These are phyloP conservation scores for Wilcoxina mikolae DNA, from an alignment of 495 filamentous ascomycete genomes.

Conservation along the genomic window DNA sequence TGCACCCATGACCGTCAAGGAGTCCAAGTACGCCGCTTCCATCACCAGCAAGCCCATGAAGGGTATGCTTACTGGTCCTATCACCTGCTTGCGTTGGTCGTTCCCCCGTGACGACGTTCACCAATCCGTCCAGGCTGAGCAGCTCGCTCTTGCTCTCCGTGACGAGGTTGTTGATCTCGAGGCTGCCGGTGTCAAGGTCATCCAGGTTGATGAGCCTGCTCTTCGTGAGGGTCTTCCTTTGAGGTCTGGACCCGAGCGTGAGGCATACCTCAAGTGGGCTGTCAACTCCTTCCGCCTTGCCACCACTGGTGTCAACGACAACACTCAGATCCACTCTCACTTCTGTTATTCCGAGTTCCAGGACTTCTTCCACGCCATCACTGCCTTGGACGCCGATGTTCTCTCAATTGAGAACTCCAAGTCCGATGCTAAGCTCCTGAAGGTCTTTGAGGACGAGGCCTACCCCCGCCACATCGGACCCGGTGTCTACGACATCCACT, in stretches of 20 bases:
- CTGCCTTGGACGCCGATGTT: constrained; percentile 93
- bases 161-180: constrained; percentile 98
- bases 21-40: constrained; percentile 93
- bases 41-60: constrained; percentile 95
- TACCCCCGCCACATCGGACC: constrained; percentile 97
- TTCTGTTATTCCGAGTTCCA: constrained; percentile 99
- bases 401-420: constrained; percentile 99
- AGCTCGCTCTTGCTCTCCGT: constrained; percentile 92
- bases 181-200: constrained; percentile 86
- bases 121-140: constrained; percentile 96
- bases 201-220: constrained; percentile 98
- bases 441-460: constrained; percentile 91
- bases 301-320: constrained; percentile 76
- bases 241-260: constrained; percentile 76
- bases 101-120: constrained; percentile 99
- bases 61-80: constrained; percentile 98
- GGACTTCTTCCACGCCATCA: constrained; percentile 99
- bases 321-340: constrained; percentile 97
- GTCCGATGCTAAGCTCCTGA: constrained; percentile 95
- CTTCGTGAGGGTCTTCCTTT: constrained; percentile 98
- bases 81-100: constrained; percentile 97
- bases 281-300: constrained; percentile 93
- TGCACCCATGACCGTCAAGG: constrained; percentile 96
- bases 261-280: constrained; percentile 90
- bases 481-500: constrained; percentile 99